These are phyloP conservation scores for Taphrina wiesneri DNA, from an alignment of 1,139 yeast species.

Conservation along the genomic window DNA sequence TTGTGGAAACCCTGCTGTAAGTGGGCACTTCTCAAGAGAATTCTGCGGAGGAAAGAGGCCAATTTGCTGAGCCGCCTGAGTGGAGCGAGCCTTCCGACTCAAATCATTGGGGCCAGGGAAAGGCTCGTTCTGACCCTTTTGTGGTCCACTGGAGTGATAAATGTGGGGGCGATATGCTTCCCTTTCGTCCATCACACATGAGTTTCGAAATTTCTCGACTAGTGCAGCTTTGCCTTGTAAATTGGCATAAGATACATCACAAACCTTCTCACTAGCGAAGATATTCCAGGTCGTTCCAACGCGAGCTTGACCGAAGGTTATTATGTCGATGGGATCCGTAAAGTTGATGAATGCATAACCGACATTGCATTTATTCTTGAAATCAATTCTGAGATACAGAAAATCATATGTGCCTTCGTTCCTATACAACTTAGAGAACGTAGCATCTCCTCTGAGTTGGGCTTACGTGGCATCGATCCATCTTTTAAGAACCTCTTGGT, in stretches of 20 bases:
- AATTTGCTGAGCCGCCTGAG: constrained; percentile 46
- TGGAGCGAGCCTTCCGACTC: constrained; percentile 46
- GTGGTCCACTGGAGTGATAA: constrained; percentile 49
- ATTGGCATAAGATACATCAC: constrained; percentile 55
- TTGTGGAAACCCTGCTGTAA: neutral
- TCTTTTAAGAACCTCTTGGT: constrained; percentile 50
- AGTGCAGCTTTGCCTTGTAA: constrained; percentile 53
- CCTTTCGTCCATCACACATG: constrained; percentile 54
- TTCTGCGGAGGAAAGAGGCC: constrained; percentile 40
- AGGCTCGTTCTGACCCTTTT: constrained; percentile 48
- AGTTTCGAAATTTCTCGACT: constrained; percentile 53
- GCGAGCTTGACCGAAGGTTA: constrained; percentile 51
- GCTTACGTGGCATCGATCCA: constrained; percentile 50
- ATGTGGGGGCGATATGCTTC: constrained; percentile 51
- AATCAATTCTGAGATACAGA: constrained; percentile 56
- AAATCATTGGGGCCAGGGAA: constrained; percentile 49
- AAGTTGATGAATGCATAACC: constrained; percentile 56
- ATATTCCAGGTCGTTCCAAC: constrained; percentile 54
- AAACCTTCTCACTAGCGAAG: constrained; percentile 54
- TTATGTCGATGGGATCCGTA: constrained; percentile 50
- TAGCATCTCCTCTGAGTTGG: too few species aligned
- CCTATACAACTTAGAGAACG: neutral
- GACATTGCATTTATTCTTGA: constrained; percentile 52
- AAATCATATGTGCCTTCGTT: constrained; percentile 56
- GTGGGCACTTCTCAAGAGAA: neutral